Evolutionary conservation across 306 rosid genomes (phyloP).

Genomic region (Vicia faba): DNA sequence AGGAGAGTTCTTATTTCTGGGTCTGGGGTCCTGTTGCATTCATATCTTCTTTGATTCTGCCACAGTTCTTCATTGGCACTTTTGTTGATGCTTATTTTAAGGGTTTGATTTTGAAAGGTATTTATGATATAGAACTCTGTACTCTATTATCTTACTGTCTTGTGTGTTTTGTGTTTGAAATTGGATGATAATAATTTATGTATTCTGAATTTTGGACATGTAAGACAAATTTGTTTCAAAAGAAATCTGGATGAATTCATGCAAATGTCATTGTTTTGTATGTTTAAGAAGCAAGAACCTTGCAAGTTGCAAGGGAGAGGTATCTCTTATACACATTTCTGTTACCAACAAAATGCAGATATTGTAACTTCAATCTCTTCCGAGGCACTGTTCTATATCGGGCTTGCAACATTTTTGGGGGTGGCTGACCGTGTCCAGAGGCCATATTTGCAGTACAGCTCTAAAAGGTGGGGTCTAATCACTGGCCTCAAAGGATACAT

Average conservation of each 20-base stretch:
- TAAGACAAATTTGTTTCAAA: constrained; percentile 4
- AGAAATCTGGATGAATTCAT: not conserved
- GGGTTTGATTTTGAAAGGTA: constrained; percentile 75
- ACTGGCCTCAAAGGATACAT: constrained; percentile 92
- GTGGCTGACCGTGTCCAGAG: constrained; percentile 80
- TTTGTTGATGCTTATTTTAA: constrained; percentile 51
- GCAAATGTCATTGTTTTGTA: constrained; percentile 11
- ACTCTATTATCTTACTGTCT: not conserved
- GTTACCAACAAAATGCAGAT: constrained; percentile 57
- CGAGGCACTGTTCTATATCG: constrained; percentile 71
- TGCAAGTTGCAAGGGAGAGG: not conserved
- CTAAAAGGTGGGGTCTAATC: constrained; percentile 93
- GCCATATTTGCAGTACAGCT: constrained; percentile 82
- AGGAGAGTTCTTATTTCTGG: constrained; percentile 75
- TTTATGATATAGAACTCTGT: constrained; percentile 36
- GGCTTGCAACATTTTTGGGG: constrained; percentile 63
- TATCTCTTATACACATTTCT: constrained; percentile 25
- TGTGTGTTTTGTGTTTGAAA: not conserved
- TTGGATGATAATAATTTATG: not conserved
- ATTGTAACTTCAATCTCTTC: constrained; percentile 51
- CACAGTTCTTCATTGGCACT: constrained; percentile 65
- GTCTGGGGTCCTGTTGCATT: constrained; percentile 70
- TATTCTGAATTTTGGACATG: constrained; percentile 1
- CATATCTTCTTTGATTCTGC: constrained; percentile 67
- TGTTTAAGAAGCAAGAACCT: not conserved